A percentile compares a stretch with the other conserved stretches of the same genome.
phyloP scores from a whole-genome alignment of 108 stramenopile genomes.

The Conticribra guillardii region DNA sequence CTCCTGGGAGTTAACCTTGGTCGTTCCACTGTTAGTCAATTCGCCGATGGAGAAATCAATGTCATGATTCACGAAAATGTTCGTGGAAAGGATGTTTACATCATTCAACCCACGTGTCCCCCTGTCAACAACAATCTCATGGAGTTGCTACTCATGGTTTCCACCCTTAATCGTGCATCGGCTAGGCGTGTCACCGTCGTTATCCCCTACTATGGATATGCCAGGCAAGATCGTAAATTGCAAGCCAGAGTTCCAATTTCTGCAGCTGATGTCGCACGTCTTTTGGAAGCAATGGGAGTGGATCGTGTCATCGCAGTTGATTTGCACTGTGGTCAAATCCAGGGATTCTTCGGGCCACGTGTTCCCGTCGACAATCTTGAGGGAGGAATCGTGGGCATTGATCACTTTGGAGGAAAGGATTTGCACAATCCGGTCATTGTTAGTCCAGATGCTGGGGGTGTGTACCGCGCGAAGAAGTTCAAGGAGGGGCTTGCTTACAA shows the following conservation, averaged over 20 bases:
- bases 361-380: constrained; percentile 99
- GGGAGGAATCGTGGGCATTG: constrained; percentile 97
- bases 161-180: constrained; percentile 93
- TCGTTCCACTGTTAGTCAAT: constrained; percentile 93
- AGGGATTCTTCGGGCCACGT: constrained; percentile 97
- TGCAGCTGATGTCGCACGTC: constrained; percentile 98
- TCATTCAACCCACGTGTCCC: constrained; percentile 97
- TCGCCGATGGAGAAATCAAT: constrained; percentile 99
- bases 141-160: constrained; percentile 97
- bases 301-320: constrained; percentile 99
- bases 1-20: constrained; percentile 95
- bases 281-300: constrained; percentile 99
- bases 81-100: constrained; percentile 97
- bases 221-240: constrained; percentile 99
- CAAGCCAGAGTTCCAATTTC: constrained; percentile 98
- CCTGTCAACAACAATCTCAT: constrained; percentile 99
- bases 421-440: constrained; percentile 99
- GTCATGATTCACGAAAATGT: constrained; percentile 98
- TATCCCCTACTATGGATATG: constrained; percentile 99
- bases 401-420: constrained; percentile 98
- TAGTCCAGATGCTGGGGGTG: constrained; percentile 99
- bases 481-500: constrained; percentile 96
- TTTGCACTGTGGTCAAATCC: constrained; percentile 99
- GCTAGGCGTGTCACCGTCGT: constrained; percentile 97
- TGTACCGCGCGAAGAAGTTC: constrained; percentile 99